A percentile compares a stretch with the other conserved stretches of the same genome.
Evolutionary conservation across 768 basidiomycete species (phyloP).

Genomic region (Crassisporium funariophilum): DNA sequence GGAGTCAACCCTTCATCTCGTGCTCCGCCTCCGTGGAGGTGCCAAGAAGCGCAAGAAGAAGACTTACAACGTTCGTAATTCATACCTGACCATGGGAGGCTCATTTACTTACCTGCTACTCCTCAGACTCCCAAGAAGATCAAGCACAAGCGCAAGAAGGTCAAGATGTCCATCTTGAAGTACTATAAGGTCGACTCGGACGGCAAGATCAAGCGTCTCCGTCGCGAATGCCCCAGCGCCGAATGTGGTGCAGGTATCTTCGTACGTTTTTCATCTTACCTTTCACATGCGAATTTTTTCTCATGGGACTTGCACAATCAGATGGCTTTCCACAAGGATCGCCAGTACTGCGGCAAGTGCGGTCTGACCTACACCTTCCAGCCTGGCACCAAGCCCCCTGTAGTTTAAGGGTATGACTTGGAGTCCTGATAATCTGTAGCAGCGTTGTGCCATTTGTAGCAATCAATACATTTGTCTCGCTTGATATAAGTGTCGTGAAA

Average conservation of each 20-base stretch:
- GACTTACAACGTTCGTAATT: slow-evolving; percentile 86
- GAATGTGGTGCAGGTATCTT: slow-evolving; percentile 87
- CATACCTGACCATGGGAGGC: background rate
- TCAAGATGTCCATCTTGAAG: slow-evolving; percentile 99
- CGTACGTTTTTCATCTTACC: slow-evolving; percentile 44
- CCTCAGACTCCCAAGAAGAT: slow-evolving; percentile 94
- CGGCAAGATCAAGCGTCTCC: slow-evolving; percentile 98
- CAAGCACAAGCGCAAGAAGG: slow-evolving; percentile 99
- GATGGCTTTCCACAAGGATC: slow-evolving; percentile 99
- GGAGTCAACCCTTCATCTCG: slow-evolving; percentile 97
- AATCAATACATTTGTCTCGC: too few species aligned
- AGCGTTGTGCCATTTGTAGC: too few species aligned
- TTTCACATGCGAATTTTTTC: slow-evolving; percentile 19
- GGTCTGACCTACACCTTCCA: slow-evolving; percentile 86
- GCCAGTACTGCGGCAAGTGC: slow-evolving; percentile 98
- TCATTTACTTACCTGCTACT: slow-evolving; percentile 8
- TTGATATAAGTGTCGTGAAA: too few species aligned
- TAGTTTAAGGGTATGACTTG: slow-evolving; percentile 44
- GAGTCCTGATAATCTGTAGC: too few species aligned
- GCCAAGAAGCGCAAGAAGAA: slow-evolving; percentile 99
- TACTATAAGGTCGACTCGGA: slow-evolving; percentile 99
- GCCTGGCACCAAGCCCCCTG: slow-evolving; percentile 78
- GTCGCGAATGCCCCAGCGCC: slow-evolving; percentile 90
- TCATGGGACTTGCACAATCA: too few species aligned
- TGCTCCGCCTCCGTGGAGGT: slow-evolving; percentile 98